Evolutionary conservation across 2,329 filamentous ascomycete genomes (phyloP), one percentile per base, ranked within the genome.

Genomic region (Huntiella abstrusa): DNA sequence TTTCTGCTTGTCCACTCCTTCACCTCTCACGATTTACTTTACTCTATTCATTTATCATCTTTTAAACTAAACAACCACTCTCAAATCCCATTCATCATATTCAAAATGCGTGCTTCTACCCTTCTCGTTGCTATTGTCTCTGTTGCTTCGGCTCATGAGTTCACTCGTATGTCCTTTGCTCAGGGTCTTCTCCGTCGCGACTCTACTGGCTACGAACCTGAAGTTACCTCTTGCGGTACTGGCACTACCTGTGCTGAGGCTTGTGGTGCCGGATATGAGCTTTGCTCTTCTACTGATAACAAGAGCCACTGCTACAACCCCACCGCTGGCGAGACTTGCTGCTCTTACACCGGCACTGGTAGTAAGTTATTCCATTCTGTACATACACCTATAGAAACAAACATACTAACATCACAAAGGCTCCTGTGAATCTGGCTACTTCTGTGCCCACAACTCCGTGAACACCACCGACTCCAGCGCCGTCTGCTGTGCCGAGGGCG

Each of bases 351-450:
- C 54, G 63, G 62, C 53, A 64, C 62, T 52, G 75, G 75, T 62
- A 71, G 71, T 75, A 63, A 56, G 68, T 67, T 44, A 4, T 12
- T 5, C 35, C 17, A 15, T 36, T 28, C 15, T 11, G 6, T 36
- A 28, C 15, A 44, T 44, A 11, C 10, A 12, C 17, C 17, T 19
- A 5, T 19, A 19, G 17, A 3, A 4, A 44, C 6, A 19, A 12
- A 43, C 16, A 15, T 32, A 41, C 47, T 51, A 37, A 51, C 49
- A 39, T 36, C 35, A n/a, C 3, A 6, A 45, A 77, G 73, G 74
- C 59, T 72, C 74, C 32, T 80, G 75, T 58, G 67, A 73, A 32
- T 57, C 60, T 12, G 73, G 71, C 43, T 80, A 70, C 64, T 79
- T 71, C 64, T 80, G 76, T 63, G 67, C 71, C n/a, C 63, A 68